Evolutionary conservation across 352 stramenopile genomes (phyloP).

Genomic region (Phytophthora foliorum): DNA sequence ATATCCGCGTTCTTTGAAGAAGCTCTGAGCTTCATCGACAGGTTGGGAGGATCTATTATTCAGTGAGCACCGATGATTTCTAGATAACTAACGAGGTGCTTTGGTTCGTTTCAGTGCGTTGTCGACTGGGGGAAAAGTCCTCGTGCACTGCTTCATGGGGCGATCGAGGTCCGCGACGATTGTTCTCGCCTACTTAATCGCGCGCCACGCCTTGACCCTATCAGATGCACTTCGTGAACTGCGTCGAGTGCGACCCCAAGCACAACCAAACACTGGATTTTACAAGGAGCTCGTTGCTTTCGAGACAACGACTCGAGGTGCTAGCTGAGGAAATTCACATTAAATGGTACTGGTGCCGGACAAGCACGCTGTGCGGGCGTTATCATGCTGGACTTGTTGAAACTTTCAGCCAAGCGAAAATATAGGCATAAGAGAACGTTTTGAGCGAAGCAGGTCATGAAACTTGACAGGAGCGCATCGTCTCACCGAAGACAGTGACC

Average conservation of each 20-base stretch:
- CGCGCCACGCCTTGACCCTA: conserved; percentile 44
- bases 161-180: conserved; percentile 75
- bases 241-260: conserved; percentile 59
- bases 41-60: conserved; percentile 27
- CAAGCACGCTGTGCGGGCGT: neutral
- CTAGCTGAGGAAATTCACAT: neutral
- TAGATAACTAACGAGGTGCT: neutral
- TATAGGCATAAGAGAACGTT: neutral
- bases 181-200: conserved; percentile 74
- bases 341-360: neutral
- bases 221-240: conserved; percentile 52
- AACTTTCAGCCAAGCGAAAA: conserved; percentile 1
- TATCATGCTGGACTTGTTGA: conserved; percentile 5
- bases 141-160: conserved; percentile 85
- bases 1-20: conserved; percentile 61
- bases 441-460: conserved; percentile 3
- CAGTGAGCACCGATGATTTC: neutral
- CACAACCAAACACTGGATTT: conserved; percentile 77
- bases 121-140: conserved; percentile 51
- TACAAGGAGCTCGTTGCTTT: conserved; percentile 54
- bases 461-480: conserved; percentile 1
- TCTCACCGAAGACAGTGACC: neutral
- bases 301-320: conserved; percentile 29
- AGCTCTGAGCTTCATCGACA: conserved; percentile 71
- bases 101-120: conserved; percentile 47